Evolutionary conservation across 139 green algal species (phyloP).

Genomic region (Axilococcus clingmanii): DNA sequence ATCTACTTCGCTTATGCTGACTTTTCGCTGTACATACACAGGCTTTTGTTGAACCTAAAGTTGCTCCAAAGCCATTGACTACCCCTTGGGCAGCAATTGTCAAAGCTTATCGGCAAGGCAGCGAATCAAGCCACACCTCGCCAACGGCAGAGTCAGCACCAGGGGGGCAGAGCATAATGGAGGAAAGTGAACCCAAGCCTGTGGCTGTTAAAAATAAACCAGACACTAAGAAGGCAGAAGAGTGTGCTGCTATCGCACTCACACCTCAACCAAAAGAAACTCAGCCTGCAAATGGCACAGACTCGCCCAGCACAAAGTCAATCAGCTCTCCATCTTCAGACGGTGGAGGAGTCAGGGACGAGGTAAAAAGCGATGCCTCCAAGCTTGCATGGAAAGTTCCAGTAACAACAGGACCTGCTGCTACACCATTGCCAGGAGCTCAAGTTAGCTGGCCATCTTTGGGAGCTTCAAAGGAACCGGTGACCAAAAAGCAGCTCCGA

Average conservation of each 20-base stretch:
- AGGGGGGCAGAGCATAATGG: too few relatives aligned
- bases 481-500: slow-evolving; percentile 48
- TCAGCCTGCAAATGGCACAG: background rate
- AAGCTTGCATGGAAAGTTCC: slow-evolving; percentile 71
- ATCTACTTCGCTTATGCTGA: too few relatives aligned
- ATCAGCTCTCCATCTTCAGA: too few relatives aligned
- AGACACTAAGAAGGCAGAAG: background rate
- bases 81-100: slow-evolving; percentile 18
- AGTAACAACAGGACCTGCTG: slow-evolving; percentile 1
- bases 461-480: slow-evolving; percentile 61
- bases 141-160: background rate
- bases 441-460: slow-evolving; percentile 58
- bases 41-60: too few relatives aligned
- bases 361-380: slow-evolving; percentile 3
- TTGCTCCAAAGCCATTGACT: slow-evolving; percentile 5
- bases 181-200: too few relatives aligned
- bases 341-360: background rate
- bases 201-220: too few relatives aligned
- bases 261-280: background rate
- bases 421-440: background rate
- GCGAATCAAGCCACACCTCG: too few relatives aligned
- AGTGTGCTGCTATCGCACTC: background rate
- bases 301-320: too few relatives aligned
- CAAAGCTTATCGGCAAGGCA: too few relatives aligned
- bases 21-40: too few relatives aligned